phyloP scores from a whole-genome alignment of 2,329 filamentous ascomycete genomes.

The Trichoderma pleuroti region DNA sequence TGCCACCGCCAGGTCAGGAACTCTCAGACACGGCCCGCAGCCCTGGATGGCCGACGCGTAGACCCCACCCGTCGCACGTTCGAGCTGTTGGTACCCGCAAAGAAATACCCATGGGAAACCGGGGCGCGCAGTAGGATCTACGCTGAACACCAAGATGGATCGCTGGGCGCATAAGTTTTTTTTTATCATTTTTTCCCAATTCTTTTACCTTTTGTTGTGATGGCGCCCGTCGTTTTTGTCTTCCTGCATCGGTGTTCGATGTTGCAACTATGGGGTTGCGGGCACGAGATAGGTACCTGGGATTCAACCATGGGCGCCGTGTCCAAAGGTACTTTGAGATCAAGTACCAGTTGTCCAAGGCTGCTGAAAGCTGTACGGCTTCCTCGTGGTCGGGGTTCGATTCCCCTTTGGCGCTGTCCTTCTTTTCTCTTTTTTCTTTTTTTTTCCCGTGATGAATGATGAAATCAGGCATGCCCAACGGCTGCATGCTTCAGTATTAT shows the following conservation, averaged over 20 bases:
- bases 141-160: slow-evolving; percentile 23
- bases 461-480: neutral
- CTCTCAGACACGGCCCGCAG: slow-evolving; percentile 21
- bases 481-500: neutral
- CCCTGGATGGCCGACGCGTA: slow-evolving; percentile 7
- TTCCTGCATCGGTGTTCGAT: neutral
- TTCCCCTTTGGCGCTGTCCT: neutral
- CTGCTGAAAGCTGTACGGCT: neutral
- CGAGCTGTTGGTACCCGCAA: slow-evolving; percentile 24
- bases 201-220: neutral
- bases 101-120: slow-evolving; percentile 32
- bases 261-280: neutral
- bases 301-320: neutral
- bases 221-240: neutral
- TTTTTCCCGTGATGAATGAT: neutral
- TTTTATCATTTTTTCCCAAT: neutral
- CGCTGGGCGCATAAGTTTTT: slow-evolving; percentile 22
- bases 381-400: neutral
- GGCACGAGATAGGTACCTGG: neutral
- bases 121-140: slow-evolving; percentile 28
- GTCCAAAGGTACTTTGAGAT: neutral
- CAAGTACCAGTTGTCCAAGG: neutral
- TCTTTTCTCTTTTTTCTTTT: neutral
- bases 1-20: neutral
- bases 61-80: neutral